Conservation (phyloP, 2,329 filamentous ascomycete genomes). For the Clonostachys byssicola region DNA sequence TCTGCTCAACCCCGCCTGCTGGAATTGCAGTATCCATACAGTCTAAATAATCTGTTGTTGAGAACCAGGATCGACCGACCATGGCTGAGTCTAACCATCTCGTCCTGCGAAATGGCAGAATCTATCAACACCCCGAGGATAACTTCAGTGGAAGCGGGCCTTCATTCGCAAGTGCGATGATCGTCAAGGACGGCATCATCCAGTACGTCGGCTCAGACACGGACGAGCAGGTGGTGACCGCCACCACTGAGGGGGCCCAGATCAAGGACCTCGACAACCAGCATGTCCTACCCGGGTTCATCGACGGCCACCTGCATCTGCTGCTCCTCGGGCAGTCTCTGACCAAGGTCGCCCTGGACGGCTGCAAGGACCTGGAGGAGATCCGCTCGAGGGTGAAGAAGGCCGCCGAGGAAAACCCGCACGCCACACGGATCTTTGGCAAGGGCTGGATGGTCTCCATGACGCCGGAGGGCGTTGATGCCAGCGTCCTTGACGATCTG, state of each 20-base stretch:
- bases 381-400: slow-evolving; percentile 39
- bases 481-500: slow-evolving; percentile 41
- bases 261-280: slow-evolving; percentile 20
- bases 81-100: slow-evolving; percentile 1
- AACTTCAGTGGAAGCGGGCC: slow-evolving; percentile 14
- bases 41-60: neutral
- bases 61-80: neutral
- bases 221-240: slow-evolving; percentile 12
- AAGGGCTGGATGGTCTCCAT: slow-evolving; percentile 52
- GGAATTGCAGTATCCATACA: too few relatives aligned
- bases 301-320: slow-evolving; percentile 55
- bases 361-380: slow-evolving; percentile 42
- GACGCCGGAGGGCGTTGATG: slow-evolving; percentile 38
- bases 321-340: slow-evolving; percentile 49
- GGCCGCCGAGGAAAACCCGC: slow-evolving; percentile 40
- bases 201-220: slow-evolving; percentile 22
- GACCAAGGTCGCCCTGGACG: slow-evolving; percentile 42
- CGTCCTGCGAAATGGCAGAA: slow-evolving; percentile 19
- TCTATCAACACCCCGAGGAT: slow-evolving; percentile 14
- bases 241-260: slow-evolving; percentile 12
- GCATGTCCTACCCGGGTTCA: slow-evolving; percentile 48
- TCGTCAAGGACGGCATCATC: slow-evolving; percentile 25
- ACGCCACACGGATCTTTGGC: slow-evolving; percentile 44
- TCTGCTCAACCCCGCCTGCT: too few relatives aligned
- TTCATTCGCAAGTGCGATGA: slow-evolving; percentile 22